These are phyloP conservation scores for Sugiyamaella grinbergsii DNA, from an alignment of 1,139 yeast species.

Conservation along the genomic window DNA sequence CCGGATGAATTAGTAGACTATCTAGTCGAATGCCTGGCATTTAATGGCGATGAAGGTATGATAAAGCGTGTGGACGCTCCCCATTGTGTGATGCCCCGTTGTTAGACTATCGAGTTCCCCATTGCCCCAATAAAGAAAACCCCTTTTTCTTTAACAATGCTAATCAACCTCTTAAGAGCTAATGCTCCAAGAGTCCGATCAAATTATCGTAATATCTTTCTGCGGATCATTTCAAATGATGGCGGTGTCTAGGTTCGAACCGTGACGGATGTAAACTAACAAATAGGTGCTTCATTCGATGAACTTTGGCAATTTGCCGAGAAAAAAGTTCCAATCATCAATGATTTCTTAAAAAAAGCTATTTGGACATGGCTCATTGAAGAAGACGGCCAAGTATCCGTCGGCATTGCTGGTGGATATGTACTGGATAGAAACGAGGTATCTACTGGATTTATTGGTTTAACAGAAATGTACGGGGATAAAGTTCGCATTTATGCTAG, in stretches of 20 bases:
- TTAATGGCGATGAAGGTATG: slow-evolving; percentile 42
- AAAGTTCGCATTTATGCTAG: slow-evolving; percentile 38
- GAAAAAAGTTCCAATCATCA: slow-evolving; percentile 31
- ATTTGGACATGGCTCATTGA: slow-evolving; percentile 40
- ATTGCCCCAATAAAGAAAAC: background rate
- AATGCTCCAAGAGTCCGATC: background rate
- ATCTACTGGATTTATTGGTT: slow-evolving; percentile 22
- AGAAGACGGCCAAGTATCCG: slow-evolving; percentile 32
- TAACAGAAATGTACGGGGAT: slow-evolving; percentile 30
- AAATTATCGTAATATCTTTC: too few relatives aligned
- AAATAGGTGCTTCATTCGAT: slow-evolving; percentile 36
- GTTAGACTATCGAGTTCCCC: too few relatives aligned
- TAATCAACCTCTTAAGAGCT: too few relatives aligned
- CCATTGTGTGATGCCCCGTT: too few relatives aligned
- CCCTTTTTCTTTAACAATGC: too few relatives aligned
- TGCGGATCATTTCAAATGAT: too few relatives aligned
- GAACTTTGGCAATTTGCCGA: slow-evolving; percentile 37
- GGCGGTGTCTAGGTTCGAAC: background rate
- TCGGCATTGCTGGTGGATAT: slow-evolving; percentile 26
- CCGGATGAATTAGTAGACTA: slow-evolving; percentile 40
- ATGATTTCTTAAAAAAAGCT: slow-evolving; percentile 33
- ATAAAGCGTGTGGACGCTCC: background rate
- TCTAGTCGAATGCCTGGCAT: slow-evolving; percentile 39
- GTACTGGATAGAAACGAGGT: slow-evolving; percentile 25
- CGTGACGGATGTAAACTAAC: slow-evolving; percentile 16